Percentiles rank a stretch among this genome's conserved stretches.
These are phyloP conservation scores for Luzula sylvatica DNA, from an alignment of 176 grass and related monocot species.

Conservation along the genomic window DNA sequence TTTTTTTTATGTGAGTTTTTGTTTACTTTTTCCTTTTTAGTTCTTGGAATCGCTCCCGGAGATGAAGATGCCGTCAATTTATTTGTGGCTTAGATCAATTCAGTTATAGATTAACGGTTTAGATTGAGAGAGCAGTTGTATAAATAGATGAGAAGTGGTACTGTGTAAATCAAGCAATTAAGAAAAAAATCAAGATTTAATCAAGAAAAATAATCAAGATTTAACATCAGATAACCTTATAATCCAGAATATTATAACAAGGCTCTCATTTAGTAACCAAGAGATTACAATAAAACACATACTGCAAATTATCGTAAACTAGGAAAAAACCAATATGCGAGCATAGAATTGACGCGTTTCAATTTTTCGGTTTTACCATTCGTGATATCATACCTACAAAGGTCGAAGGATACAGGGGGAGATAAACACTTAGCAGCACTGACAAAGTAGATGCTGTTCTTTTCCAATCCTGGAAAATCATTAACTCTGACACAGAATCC, in stretches of 20 bases:
- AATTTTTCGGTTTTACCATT: conserved; percentile 5
- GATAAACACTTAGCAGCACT: conserved; percentile 6
- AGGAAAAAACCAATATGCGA: conserved; percentile 15
- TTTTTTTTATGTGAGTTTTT: neutral
- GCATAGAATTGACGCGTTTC: conserved; percentile 9
- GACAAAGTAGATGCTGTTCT: conserved; percentile 12
- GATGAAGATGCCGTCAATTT: conserved; percentile 90
- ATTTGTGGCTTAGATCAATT: too few relatives aligned
- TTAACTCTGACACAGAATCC: neutral
- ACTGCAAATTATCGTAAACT: neutral
- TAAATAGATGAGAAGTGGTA: too few relatives aligned
- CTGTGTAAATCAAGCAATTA: too few relatives aligned
- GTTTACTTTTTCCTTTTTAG: conserved; percentile 29
- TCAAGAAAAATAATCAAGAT: too few relatives aligned
- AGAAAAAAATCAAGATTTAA: too few relatives aligned
- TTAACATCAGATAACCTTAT: too few relatives aligned
- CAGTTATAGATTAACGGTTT: too few relatives aligned
- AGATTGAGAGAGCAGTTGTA: too few relatives aligned
- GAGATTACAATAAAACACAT: too few relatives aligned
- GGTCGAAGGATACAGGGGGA: conserved; percentile 1
- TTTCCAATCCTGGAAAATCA: conserved; percentile 14
- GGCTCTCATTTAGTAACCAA: too few relatives aligned
- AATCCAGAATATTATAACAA: too few relatives aligned
- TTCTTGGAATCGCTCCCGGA: conserved; percentile 50
- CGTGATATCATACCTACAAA: conserved; percentile 16